A percentile compares a stretch with the other conserved stretches of the same genome.
phyloP scores from a whole-genome alignment of 202 grass and related monocot genomes.

The Alloteropsis angusta region DNA sequence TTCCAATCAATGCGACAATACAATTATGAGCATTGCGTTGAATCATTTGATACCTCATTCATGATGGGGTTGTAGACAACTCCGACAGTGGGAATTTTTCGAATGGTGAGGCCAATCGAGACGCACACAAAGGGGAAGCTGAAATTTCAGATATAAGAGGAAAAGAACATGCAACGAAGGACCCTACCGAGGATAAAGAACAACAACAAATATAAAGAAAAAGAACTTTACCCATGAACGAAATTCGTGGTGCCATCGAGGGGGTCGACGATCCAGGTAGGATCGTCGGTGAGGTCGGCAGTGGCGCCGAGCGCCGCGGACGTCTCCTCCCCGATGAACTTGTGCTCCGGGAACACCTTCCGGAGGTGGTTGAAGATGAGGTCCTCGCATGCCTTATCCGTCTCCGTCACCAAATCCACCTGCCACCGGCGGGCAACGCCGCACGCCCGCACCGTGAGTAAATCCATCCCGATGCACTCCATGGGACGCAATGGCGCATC shows the following conservation, averaged over 20 bases:
- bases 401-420: constrained; percentile 98
- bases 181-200: not conserved
- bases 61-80: constrained; percentile 94
- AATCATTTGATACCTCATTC: constrained; percentile 52
- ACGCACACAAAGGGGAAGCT: constrained; percentile 95
- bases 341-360: constrained; percentile 72
- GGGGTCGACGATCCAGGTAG: constrained; percentile 94
- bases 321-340: constrained; percentile 95
- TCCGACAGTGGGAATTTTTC: constrained; percentile 68
- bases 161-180: not conserved
- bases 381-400: constrained; percentile 88
- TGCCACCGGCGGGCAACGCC: constrained; percentile 21
- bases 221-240: constrained; percentile 66
- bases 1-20: not conserved
- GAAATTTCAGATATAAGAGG: constrained; percentile 16
- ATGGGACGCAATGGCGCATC: not conserved
- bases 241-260: constrained; percentile 98
- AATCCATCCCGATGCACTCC: constrained; percentile 9
- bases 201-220: not conserved
- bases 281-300: constrained; percentile 65
- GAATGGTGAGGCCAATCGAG: constrained; percentile 84
- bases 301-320: constrained; percentile 63
- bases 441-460: not conserved
- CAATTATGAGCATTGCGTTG: not conserved
- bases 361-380: constrained; percentile 83